phyloP scores from a whole-genome alignment of 139 green algal genomes.

The Chlamydomonas eustigma region DNA sequence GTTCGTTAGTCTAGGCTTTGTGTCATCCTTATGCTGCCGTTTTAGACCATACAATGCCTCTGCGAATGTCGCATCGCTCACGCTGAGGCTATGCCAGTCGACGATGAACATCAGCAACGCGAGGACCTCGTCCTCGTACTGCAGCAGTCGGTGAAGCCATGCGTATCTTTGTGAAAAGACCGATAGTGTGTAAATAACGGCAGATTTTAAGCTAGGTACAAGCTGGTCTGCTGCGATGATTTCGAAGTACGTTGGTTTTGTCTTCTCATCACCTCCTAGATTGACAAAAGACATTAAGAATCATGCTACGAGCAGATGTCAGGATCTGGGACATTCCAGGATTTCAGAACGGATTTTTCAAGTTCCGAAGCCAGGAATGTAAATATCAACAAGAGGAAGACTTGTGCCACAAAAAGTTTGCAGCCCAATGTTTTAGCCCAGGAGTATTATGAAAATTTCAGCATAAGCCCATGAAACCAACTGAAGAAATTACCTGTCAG shows the following conservation, averaged over 20 bases:
- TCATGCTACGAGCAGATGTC: too few relatives aligned
- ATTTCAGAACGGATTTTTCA: too few relatives aligned
- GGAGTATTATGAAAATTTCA: too few relatives aligned
- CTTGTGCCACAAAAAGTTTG: too few relatives aligned
- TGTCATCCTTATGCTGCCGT: too few relatives aligned
- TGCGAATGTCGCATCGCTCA: conserved; percentile 61
- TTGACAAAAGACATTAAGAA: conserved; percentile 75
- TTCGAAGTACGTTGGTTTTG: conserved; percentile 81
- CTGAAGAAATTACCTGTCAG: too few relatives aligned
- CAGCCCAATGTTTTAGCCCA: too few relatives aligned
- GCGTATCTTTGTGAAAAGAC: conserved; percentile 64
- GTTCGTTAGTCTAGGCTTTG: too few relatives aligned
- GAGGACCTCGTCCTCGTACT: conserved; percentile 74
- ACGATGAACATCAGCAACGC: conserved; percentile 57
- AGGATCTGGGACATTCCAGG: too few relatives aligned
- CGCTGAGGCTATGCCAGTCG: conserved; percentile 57
- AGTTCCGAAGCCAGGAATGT: too few relatives aligned
- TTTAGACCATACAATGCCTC: conserved; percentile 78
- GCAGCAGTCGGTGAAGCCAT: conserved; percentile 55
- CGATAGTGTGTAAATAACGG: conserved; percentile 70
- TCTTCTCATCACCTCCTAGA: conserved; percentile 57
- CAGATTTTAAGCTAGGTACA: conserved; percentile 67
- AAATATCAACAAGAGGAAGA: too few relatives aligned
- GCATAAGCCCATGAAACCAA: too few relatives aligned
- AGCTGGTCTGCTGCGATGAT: conserved; percentile 75